Conservation (phyloP, 2,329 filamentous ascomycete genomes). For the Pseudocercospora fijiensis region DNA sequence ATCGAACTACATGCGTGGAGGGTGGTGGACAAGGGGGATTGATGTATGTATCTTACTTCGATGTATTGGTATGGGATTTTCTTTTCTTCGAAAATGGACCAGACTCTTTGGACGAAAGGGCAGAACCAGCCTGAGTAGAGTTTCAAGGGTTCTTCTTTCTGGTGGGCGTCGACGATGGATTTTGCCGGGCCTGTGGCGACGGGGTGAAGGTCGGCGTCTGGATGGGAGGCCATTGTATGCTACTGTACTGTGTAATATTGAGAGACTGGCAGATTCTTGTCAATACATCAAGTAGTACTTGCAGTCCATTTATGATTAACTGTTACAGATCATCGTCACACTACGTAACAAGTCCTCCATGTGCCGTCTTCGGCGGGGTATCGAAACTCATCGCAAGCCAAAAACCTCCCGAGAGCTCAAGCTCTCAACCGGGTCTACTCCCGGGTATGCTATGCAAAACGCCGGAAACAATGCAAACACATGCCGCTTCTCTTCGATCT, state of each 20-base stretch:
- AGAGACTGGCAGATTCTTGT: not conserved
- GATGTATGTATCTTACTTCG: constrained; percentile 43
- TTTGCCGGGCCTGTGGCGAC: constrained; percentile 49
- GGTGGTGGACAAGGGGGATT: not conserved
- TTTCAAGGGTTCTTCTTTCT: constrained; percentile 35
- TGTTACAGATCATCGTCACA: not conserved
- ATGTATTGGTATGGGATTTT: constrained; percentile 65
- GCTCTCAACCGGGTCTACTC: not conserved
- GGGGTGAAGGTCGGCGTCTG: constrained; percentile 48
- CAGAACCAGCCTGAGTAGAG: constrained; percentile 50
- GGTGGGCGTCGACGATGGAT: constrained; percentile 36
- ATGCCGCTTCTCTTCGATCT: not conserved
- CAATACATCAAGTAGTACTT: not conserved
- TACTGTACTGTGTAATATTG: not conserved
- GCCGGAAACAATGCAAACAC: not conserved
- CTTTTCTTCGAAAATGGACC: constrained; percentile 74
- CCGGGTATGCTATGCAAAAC: constrained; percentile 9
- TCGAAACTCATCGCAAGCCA: constrained; percentile 2
- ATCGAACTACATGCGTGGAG: not conserved
- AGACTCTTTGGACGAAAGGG: constrained; percentile 65
- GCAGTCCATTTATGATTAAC: constrained; percentile 2
- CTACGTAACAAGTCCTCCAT: not conserved
- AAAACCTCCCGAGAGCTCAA: not conserved
- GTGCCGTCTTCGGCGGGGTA: constrained; percentile 7
- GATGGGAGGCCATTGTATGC: constrained; percentile 30